These are phyloP conservation scores for Aspergillus nidulans DNA, from an alignment of 495 filamentous ascomycete species.

Conservation along the genomic window DNA sequence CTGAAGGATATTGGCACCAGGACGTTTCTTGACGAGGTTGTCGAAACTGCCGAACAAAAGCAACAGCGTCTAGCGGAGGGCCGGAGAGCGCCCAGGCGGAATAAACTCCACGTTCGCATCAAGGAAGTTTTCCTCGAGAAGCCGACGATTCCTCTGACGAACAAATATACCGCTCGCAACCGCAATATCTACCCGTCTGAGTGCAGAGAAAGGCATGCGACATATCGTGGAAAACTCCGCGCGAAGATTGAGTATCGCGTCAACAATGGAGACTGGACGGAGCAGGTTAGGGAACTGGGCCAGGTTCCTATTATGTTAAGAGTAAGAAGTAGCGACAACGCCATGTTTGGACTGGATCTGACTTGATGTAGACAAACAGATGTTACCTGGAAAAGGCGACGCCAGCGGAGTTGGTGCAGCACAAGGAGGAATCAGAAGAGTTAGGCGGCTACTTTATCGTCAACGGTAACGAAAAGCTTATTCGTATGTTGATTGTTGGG, in stretches of 20 bases:
- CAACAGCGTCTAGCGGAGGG: conserved; percentile 37
- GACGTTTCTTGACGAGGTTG: conserved; percentile 74
- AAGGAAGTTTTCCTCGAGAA: conserved; percentile 75
- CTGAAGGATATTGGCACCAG: conserved; percentile 87
- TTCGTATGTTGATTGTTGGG: conserved; percentile 85
- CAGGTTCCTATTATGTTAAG: conserved; percentile 90
- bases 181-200: conserved; percentile 87
- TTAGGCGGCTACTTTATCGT: conserved; percentile 83
- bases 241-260: conserved; percentile 75
- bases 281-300: conserved; percentile 77
- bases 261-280: conserved; percentile 78
- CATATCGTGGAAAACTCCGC: conserved; percentile 82
- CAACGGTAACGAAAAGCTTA: conserved; percentile 76
- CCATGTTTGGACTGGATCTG: neutral
- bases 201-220: conserved; percentile 88
- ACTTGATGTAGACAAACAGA: conserved; percentile 60
- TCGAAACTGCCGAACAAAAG: conserved; percentile 39
- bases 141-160: conserved; percentile 65
- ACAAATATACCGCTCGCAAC: conserved; percentile 71
- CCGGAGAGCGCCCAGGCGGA: conserved; percentile 52
- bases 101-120: conserved; percentile 67
- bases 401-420: conserved; percentile 72
- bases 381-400: conserved; percentile 85
- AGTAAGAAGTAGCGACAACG: conserved; percentile 40
- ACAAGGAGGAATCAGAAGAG: conserved; percentile 92